Conservation (phyloP, 2,329 filamentous ascomycete genomes). For the Grosmannia clavigera region DNA sequence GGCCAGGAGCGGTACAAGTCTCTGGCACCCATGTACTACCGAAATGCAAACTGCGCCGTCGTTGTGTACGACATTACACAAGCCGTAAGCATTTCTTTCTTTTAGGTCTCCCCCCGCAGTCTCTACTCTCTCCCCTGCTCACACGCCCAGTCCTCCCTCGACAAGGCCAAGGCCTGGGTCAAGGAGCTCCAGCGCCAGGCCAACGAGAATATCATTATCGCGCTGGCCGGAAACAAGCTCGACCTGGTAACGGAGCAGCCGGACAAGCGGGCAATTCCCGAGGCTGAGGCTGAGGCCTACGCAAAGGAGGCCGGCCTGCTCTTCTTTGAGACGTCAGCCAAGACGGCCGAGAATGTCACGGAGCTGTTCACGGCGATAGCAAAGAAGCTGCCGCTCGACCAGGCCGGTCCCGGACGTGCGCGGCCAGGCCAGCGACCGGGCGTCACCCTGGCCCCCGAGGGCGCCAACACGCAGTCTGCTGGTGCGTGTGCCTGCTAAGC, state of each 20-base stretch:
- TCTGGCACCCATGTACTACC: constrained; percentile 97
- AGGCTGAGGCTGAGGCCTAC: constrained; percentile 88
- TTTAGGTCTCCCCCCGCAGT: background rate
- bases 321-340: constrained; percentile 98
- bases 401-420: constrained; percentile 82
- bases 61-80: constrained; percentile 99
- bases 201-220: constrained; percentile 99
- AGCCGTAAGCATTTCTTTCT: constrained; percentile 54
- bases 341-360: constrained; percentile 90
- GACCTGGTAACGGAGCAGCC: constrained; percentile 90
- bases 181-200: constrained; percentile 98
- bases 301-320: constrained; percentile 84
- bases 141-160: constrained; percentile 64
- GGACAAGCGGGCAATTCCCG: constrained; percentile 85
- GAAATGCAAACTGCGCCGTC: constrained; percentile 97
- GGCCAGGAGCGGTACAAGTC: constrained; percentile 99
- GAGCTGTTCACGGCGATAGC: constrained; percentile 96
- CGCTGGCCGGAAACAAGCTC: constrained; percentile 92
- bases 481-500: constrained; percentile 44
- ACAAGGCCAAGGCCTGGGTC: constrained; percentile 99
- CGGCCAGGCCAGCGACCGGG: constrained; percentile 50
- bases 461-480: constrained; percentile 42
- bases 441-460: constrained; percentile 44
- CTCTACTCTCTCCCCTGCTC: background rate
- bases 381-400: constrained; percentile 93